phyloP scores from a whole-genome alignment of 2,329 filamentous ascomycete species.

The Colletotrichum sp. region DNA sequence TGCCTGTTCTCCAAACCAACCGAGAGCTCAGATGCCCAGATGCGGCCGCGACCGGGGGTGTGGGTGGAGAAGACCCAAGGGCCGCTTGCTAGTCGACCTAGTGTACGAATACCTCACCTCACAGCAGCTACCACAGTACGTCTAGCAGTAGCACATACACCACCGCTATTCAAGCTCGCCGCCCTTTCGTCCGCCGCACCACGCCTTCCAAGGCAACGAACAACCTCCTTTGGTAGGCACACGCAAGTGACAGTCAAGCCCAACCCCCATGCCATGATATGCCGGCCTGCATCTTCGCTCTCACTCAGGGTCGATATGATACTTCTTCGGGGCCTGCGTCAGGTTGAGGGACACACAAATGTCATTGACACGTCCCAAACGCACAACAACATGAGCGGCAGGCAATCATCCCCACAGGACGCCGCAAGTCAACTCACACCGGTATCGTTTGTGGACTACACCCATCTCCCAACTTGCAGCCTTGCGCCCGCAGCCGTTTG shows the following conservation, averaged over 20 bases:
- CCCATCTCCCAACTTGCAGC: not conserved
- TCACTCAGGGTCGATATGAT: not conserved
- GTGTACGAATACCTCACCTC: not conserved
- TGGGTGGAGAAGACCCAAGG: not conserved
- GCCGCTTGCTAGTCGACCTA: not conserved
- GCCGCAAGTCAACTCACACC: not conserved
- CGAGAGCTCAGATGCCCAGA: not conserved
- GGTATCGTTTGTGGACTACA: not conserved
- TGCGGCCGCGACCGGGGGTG: not conserved
- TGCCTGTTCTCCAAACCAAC: not conserved
- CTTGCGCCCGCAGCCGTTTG: not conserved
- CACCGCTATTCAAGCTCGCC: not conserved
- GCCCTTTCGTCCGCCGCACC: not conserved
- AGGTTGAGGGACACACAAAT: not conserved
- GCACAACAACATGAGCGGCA: not conserved
- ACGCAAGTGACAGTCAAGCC: not conserved
- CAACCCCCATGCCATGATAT: not conserved
- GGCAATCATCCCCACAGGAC: not conserved
- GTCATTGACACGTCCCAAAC: not conserved
- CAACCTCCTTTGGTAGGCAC: not conserved
- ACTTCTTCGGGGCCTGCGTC: not conserved
- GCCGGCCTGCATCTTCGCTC: not conserved
- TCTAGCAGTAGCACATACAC: not conserved
- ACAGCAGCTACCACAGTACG: not conserved
- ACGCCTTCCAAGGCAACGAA: not conserved